phyloP scores from a whole-genome alignment of 495 filamentous ascomycete genomes.

The Xylaria venustula region DNA sequence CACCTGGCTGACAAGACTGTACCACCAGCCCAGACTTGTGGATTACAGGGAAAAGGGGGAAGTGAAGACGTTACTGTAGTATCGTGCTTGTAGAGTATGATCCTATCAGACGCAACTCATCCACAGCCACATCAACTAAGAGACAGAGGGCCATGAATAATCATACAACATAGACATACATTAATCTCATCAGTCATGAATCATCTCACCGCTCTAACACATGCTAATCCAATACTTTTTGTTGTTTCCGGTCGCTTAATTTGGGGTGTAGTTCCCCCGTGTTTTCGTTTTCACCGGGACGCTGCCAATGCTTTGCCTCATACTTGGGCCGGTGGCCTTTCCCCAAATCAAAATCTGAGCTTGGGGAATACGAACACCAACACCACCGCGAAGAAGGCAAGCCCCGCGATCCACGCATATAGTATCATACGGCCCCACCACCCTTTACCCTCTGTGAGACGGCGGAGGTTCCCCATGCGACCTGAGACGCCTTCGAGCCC shows the following conservation, averaged over 20 bases:
- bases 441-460: constrained; percentile 80
- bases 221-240: not conserved
- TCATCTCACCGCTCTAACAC: constrained; percentile 4
- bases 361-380: constrained; percentile 82
- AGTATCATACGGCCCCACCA: constrained; percentile 84
- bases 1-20: no score
- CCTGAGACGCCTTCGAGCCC: constrained; percentile 72
- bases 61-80: no score
- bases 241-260: not conserved
- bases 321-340: no score
- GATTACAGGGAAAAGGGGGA: no score
- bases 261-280: not conserved
- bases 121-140: not conserved
- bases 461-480: constrained; percentile 69
- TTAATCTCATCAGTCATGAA: constrained; percentile 7
- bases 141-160: not conserved
- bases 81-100: not conserved
- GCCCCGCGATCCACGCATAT: constrained; percentile 76
- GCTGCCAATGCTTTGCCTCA: not conserved
- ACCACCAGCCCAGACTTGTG: no score
- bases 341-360: constrained; percentile 64
- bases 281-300: not conserved
- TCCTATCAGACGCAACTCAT: not conserved
- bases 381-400: constrained; percentile 71
- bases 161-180: not conserved